phyloP scores from a whole-genome alignment of 176 grass and related monocot species.

The Saccharum officinarum region DNA sequence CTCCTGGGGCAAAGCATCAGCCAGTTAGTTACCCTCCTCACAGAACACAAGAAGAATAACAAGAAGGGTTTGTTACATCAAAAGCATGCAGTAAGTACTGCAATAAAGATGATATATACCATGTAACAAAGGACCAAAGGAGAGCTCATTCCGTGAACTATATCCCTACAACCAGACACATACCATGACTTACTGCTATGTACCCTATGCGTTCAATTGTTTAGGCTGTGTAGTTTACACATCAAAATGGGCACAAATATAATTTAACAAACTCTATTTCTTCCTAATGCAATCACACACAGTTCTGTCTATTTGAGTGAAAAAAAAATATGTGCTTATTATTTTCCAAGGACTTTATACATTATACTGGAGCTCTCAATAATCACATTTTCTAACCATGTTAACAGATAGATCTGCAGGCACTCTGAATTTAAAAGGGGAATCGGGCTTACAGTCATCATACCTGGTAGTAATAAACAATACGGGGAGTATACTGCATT shows the following conservation, averaged over 20 bases:
- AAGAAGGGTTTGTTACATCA: neutral
- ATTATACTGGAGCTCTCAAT: neutral
- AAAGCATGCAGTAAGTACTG: neutral
- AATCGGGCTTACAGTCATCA: neutral
- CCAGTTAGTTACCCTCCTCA: neutral
- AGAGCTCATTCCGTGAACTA: neutral
- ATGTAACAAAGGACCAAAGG: neutral
- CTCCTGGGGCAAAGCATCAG: conserved; percentile 34
- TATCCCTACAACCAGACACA: neutral
- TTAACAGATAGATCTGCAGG: conserved; percentile 13
- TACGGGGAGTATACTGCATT: conserved; percentile 43
- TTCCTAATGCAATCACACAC: neutral
- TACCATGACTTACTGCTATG: neutral
- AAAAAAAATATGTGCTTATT: neutral
- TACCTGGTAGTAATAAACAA: conserved; percentile 81
- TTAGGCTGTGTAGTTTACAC: neutral
- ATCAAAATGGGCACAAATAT: neutral
- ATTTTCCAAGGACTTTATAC: neutral
- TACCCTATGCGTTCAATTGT: neutral
- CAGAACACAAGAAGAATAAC: neutral
- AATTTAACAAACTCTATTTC: neutral
- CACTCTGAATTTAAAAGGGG: neutral
- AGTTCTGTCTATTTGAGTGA: neutral
- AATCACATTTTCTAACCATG: neutral
- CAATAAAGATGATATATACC: neutral